Percentiles rank a stretch among this genome's conserved stretches.
Evolutionary conservation across 768 basidiomycete species (phyloP).

Genomic region (Mycena maculata): DNA sequence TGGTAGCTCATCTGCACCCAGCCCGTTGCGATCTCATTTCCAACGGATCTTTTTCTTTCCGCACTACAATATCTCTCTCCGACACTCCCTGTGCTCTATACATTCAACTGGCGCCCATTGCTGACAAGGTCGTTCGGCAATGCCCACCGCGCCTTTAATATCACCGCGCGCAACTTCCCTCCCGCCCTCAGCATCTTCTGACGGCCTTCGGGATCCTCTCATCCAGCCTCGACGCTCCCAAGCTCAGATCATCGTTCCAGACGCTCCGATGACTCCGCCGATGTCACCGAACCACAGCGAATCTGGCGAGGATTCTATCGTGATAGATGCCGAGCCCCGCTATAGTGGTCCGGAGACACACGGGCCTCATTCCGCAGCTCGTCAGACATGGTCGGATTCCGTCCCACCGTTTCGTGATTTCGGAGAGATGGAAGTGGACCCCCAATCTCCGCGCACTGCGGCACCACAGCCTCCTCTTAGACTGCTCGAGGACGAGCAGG

Average conservation of each 20-base stretch:
- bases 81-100: slow-evolving; percentile 24
- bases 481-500: slow-evolving; percentile 76
- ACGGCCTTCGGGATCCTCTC: slow-evolving; percentile 20
- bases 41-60: not conserved
- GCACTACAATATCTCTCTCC: slow-evolving; percentile 11
- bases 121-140: slow-evolving; percentile 15
- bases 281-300: slow-evolving; percentile 70
- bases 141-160: slow-evolving; percentile 41
- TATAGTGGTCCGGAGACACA: slow-evolving; percentile 46
- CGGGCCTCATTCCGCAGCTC: slow-evolving; percentile 27
- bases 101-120: slow-evolving; percentile 25
- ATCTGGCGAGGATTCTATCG: slow-evolving; percentile 47
- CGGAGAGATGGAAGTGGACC: slow-evolving; percentile 44
- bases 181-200: slow-evolving; percentile 28
- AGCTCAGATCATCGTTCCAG: slow-evolving; percentile 57
- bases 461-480: slow-evolving; percentile 59
- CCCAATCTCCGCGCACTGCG: slow-evolving; percentile 24
- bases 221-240: slow-evolving; percentile 51
- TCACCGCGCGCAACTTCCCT: slow-evolving; percentile 33
- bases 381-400: slow-evolving; percentile 21
- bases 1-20: slow-evolving; percentile 9
- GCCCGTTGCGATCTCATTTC: slow-evolving; percentile 10
- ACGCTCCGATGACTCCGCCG: slow-evolving; percentile 79
- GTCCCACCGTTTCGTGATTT: slow-evolving; percentile 35
- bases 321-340: slow-evolving; percentile 53